Conservation (phyloP, 371 early-diverging fungal genomes). For the Apophysomyces sp. region DNA sequence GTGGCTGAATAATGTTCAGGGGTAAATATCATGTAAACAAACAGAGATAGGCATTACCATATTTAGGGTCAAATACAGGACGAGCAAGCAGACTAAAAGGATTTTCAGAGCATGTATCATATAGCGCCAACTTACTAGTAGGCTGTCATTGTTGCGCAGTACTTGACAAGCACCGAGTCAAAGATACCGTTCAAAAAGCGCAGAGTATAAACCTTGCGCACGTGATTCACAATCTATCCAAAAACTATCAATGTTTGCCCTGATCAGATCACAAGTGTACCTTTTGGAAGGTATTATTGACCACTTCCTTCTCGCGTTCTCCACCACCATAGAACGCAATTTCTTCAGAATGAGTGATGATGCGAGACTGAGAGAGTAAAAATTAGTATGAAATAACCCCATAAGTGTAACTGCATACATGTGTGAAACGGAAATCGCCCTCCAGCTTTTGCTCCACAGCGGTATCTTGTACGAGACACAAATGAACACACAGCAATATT, state of each 20-base stretch:
- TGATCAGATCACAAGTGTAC: slow-evolving; percentile 16
- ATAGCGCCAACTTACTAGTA: slow-evolving; percentile 57
- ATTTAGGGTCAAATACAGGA: slow-evolving; percentile 74
- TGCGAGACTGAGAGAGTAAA: slow-evolving; percentile 56
- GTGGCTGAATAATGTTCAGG: slow-evolving; percentile 37
- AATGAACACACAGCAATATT: not conserved
- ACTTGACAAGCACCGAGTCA: slow-evolving; percentile 86
- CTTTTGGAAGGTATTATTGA: slow-evolving; percentile 68
- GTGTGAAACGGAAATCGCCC: slow-evolving; percentile 85
- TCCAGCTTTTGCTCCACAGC: slow-evolving; percentile 80
- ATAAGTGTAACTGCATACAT: slow-evolving; percentile 45
- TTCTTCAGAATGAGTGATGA: slow-evolving; percentile 85
- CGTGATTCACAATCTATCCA: slow-evolving; percentile 67
- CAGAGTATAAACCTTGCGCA: slow-evolving; percentile 72
- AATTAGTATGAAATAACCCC: not conserved
- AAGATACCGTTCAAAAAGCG: slow-evolving; percentile 80
- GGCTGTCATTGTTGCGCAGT: slow-evolving; percentile 86
- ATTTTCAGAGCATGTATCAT: not conserved
- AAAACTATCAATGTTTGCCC: not conserved
- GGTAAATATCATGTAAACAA: not conserved
- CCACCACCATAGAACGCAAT: slow-evolving; percentile 87
- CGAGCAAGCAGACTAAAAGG: slow-evolving; percentile 63
- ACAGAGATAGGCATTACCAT: slow-evolving; percentile 45
- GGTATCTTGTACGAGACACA: slow-evolving; percentile 46
- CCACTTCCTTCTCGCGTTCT: slow-evolving; percentile 70